Percentiles rank a stretch among this genome's conserved stretches.
These are phyloP conservation scores for Phlyctochytrium planicorne DNA, from an alignment of 192 early-diverging fungal species.

Conservation along the genomic window DNA sequence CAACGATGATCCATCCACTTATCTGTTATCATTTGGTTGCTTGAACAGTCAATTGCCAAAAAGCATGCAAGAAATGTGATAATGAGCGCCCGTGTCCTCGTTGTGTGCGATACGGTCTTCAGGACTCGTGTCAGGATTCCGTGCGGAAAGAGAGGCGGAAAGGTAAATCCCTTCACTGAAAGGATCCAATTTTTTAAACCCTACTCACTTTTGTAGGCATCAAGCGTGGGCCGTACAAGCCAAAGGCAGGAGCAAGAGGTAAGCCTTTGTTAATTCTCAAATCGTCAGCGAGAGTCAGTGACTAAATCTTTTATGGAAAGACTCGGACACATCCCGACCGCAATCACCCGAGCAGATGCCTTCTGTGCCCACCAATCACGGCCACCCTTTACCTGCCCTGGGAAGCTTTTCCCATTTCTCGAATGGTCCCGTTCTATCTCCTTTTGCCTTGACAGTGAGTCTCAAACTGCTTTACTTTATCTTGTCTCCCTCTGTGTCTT, in stretches of 20 bases:
- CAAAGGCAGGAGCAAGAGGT: slow-evolving; percentile 36
- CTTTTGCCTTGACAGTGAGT: no score
- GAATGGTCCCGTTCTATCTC: no score
- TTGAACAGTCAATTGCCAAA: slow-evolving; percentile 71
- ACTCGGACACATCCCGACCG: no score
- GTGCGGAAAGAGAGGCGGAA: slow-evolving; percentile 78
- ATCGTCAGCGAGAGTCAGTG: no score
- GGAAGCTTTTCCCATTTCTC: no score
- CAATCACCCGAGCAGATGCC: no score
- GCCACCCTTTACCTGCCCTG: no score
- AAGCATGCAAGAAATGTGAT: slow-evolving; percentile 91
- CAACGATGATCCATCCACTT: not conserved
- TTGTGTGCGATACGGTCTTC: slow-evolving; percentile 74
- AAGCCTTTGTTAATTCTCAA: not conserved
- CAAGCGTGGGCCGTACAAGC: slow-evolving; percentile 83
- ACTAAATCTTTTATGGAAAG: no score
- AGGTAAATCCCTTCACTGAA: not conserved
- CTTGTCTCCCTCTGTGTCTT: no score
- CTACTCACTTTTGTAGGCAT: no score
- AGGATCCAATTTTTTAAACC: not conserved
- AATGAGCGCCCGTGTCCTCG: slow-evolving; percentile 75
- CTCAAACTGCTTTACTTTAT: no score
- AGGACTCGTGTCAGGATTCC: slow-evolving; percentile 72
- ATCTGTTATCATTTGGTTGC: not conserved
- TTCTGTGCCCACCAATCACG: no score